Conservation (phyloP, 2,329 filamentous ascomycete genomes). For the Stachybotrys chartarum region DNA sequence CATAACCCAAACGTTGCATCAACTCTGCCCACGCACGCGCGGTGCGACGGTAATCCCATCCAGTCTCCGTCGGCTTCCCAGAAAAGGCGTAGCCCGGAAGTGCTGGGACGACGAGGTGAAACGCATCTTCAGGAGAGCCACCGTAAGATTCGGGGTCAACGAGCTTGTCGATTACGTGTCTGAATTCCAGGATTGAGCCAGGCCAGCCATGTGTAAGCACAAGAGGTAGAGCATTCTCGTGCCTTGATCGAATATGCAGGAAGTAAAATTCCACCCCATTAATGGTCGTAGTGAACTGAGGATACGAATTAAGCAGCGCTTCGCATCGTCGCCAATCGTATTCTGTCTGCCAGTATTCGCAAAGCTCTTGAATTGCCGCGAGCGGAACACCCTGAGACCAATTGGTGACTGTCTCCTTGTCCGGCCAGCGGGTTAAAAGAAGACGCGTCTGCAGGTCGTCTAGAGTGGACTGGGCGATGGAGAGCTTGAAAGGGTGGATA, state of each 20-base stretch:
- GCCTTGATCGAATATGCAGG: slow-evolving; percentile 4
- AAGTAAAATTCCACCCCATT: slow-evolving; percentile 4
- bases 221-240: slow-evolving; percentile 5
- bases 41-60: slow-evolving; percentile 2
- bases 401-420: too few relatives aligned
- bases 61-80: slow-evolving; percentile 2
- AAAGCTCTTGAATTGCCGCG: too few relatives aligned
- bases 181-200: slow-evolving; percentile 4
- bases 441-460: too few relatives aligned
- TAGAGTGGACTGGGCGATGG: too few relatives aligned
- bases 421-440: too few relatives aligned
- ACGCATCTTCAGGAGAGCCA: slow-evolving; percentile 2
- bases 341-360: too few relatives aligned
- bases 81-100: slow-evolving; percentile 7
- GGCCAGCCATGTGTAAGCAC: slow-evolving; percentile 7
- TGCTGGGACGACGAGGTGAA: slow-evolving; percentile 5
- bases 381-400: too few relatives aligned
- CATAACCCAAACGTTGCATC: slow-evolving; percentile 5
- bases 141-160: slow-evolving; percentile 2
- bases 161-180: slow-evolving; percentile 1
- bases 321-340: slow-evolving; percentile 7
- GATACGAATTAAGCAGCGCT: slow-evolving; percentile 5
- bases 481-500: too few relatives aligned
- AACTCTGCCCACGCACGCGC: slow-evolving; percentile 2
- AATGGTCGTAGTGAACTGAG: slow-evolving; percentile 5